These are phyloP conservation scores for Cercospora sp. DNA, from an alignment of 2,329 filamentous ascomycete species.

Conservation along the genomic window DNA sequence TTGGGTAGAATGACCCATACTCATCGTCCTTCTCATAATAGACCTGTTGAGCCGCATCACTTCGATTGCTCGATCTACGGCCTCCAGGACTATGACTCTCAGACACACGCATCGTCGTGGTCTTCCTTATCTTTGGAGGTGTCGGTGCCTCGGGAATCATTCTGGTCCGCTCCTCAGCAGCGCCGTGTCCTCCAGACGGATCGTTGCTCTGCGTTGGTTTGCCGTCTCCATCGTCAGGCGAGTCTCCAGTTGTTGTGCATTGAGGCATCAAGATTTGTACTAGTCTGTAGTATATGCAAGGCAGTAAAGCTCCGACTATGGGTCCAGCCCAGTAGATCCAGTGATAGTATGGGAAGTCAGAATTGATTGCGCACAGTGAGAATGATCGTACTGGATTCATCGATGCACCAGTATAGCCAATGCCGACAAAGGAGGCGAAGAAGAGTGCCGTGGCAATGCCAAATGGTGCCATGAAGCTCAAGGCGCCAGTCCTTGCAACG, in stretches of 20 bases:
- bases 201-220: background rate
- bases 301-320: slow-evolving; percentile 33
- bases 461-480: slow-evolving; percentile 32
- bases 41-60: background rate
- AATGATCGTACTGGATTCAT: slow-evolving; percentile 40
- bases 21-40: slow-evolving; percentile 3
- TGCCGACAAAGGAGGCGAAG: slow-evolving; percentile 26
- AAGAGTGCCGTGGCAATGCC: slow-evolving; percentile 31
- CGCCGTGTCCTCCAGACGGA: background rate
- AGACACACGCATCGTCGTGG: background rate
- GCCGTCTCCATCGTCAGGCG: background rate
- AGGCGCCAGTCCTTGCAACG: slow-evolving; percentile 34
- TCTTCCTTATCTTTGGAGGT: slow-evolving; percentile 11
- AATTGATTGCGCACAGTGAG: slow-evolving; percentile 33
- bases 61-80: background rate
- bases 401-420: slow-evolving; percentile 37
- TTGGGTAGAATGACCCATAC: background rate
- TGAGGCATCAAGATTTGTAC: background rate
- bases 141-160: slow-evolving; percentile 10
- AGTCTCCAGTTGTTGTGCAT: background rate
- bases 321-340: slow-evolving; percentile 37
- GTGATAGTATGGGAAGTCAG: slow-evolving; percentile 34
- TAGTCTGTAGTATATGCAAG: slow-evolving; percentile 35
- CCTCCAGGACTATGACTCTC: slow-evolving; percentile 9
- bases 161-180: background rate